Base-by-base conservation (phyloP, 805 yeast genomes). In the Clavispora carvajalis region DNA sequence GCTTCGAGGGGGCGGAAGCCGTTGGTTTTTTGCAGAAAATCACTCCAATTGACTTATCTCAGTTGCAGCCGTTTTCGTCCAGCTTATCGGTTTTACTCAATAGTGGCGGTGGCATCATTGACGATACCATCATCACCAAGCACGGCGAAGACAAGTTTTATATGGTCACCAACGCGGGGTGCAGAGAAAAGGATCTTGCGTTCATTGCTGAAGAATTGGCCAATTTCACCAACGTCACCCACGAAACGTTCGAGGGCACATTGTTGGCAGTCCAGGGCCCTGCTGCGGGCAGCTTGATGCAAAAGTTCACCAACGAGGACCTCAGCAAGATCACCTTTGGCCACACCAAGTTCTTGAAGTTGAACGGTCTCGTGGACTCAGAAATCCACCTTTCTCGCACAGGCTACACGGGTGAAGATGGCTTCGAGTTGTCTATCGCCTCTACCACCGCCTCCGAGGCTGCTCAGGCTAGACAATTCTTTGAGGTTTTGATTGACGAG, bases 391-490 rank as follows among this genome's bases (percentile, higher is more conserved):
- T 89, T n/a, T 85, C 96, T 3, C 81, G 99, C 63, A 86, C 95
- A 18, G 99, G 99, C 2, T 93, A 93, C 69, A 93, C 99, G 6
- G 99, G 99, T 15, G 99, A 93, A 65, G 99, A 93, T 60, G 99
- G 99, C 1, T 91, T 93, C 62, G 99, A 93, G 62, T 76, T 91
- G 43, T 81, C 95, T 7, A 81, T 90, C 45, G 83, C 87, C 6
- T 65, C 72, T 2, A 36, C 58, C 12, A 58, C 44, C 21, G 68
- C 76, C 41, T 54, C 60, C 36, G 65, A 71, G 38, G 59, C 71
- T 17, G 44, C 52, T 18, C 57, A 59, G 35, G 82, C 91, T 1
- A 59, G 67, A 22, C 77, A 74, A 1, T 78, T 93, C 50, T 79
- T 93, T 33, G 65, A 74, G 43, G 69, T 75, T 6, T 63, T 88